A percentile compares a stretch with the other conserved stretches of the same genome.
phyloP scores from a whole-genome alignment of 805 yeast species.

The Zygosaccharomyces bisporus region DNA sequence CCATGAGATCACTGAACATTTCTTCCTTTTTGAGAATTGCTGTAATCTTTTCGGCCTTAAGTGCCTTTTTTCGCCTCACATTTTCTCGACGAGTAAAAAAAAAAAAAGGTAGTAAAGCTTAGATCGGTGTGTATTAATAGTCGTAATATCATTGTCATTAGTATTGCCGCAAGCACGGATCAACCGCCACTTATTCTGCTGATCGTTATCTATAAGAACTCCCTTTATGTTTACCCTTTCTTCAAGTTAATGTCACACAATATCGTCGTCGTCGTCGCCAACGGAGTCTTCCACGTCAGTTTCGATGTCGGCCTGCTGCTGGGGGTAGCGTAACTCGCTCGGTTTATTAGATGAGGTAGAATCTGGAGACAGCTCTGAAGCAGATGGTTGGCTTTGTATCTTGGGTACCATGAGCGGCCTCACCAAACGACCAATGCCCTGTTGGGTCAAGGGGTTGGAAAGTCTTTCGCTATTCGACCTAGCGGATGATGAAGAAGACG shows the following conservation, averaged over 20 bases:
- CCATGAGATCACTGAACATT: background rate
- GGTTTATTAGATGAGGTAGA: constrained; percentile 11
- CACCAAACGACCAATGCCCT: constrained; percentile 6
- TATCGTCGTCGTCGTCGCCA: constrained; percentile 1
- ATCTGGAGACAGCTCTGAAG: constrained; percentile 13
- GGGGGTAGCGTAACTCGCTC: constrained; percentile 11
- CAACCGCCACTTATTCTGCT: background rate
- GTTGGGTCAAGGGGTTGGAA: constrained; percentile 1
- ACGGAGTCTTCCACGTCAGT: constrained; percentile 25
- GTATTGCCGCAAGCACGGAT: background rate
- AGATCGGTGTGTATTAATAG: background rate
- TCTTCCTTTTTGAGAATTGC: constrained; percentile 3
- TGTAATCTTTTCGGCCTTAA: background rate
- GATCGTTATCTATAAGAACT: background rate
- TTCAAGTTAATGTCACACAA: background rate
- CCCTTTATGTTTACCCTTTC: background rate
- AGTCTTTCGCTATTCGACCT: constrained; percentile 5
- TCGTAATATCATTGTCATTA: background rate
- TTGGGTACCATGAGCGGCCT: constrained; percentile 12
- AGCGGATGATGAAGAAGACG: constrained; percentile 15
- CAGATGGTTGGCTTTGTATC: constrained; percentile 15
- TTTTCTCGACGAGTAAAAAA: background rate
- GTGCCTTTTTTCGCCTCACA: background rate
- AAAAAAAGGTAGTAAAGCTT: background rate
- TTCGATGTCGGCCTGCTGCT: constrained; percentile 26